Conservation (phyloP, 2,329 filamentous ascomycete genomes). For the Aspergillus awamori region DNA sequence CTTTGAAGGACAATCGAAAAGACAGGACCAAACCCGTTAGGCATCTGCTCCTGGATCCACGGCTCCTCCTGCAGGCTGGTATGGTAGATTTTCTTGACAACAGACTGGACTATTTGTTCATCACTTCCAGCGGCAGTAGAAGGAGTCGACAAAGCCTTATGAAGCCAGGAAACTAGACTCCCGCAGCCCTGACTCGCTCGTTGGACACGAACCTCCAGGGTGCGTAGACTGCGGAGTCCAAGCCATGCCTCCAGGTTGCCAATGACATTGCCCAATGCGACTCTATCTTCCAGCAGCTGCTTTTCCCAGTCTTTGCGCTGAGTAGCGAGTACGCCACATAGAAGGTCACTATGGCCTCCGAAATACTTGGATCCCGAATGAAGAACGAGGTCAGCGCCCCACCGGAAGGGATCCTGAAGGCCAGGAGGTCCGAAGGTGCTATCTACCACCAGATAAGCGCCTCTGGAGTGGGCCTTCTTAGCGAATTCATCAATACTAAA, state of each 20-base stretch:
- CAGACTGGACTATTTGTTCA: slow-evolving; percentile 50
- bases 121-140: slow-evolving; percentile 45
- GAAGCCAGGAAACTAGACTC: slow-evolving; percentile 73
- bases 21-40: slow-evolving; percentile 82
- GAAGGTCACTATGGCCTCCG: slow-evolving; percentile 90
- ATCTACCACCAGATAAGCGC: slow-evolving; percentile 83
- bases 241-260: slow-evolving; percentile 92
- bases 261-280: slow-evolving; percentile 81
- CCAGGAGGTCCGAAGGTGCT: slow-evolving; percentile 91
- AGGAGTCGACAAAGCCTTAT: slow-evolving; percentile 48
- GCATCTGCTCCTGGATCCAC: slow-evolving; percentile 89
- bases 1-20: slow-evolving; percentile 72
- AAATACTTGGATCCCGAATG: slow-evolving; percentile 96
- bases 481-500: slow-evolving; percentile 73
- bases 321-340: slow-evolving; percentile 83
- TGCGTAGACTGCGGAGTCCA: slow-evolving; percentile 81
- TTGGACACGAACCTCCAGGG: slow-evolving; percentile 78
- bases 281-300: slow-evolving; percentile 66
- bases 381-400: slow-evolving; percentile 84
- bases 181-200: slow-evolving; percentile 73
- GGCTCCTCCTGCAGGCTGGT: slow-evolving; percentile 74
- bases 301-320: slow-evolving; percentile 60
- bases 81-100: slow-evolving; percentile 69
- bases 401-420: slow-evolving; percentile 79
- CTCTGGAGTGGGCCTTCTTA: slow-evolving; percentile 68